Percentiles rank a stretch among this genome's conserved stretches.
These are phyloP conservation scores for Litsea cubeba DNA, from an alignment of 164 flowering plant species.

Conservation along the genomic window DNA sequence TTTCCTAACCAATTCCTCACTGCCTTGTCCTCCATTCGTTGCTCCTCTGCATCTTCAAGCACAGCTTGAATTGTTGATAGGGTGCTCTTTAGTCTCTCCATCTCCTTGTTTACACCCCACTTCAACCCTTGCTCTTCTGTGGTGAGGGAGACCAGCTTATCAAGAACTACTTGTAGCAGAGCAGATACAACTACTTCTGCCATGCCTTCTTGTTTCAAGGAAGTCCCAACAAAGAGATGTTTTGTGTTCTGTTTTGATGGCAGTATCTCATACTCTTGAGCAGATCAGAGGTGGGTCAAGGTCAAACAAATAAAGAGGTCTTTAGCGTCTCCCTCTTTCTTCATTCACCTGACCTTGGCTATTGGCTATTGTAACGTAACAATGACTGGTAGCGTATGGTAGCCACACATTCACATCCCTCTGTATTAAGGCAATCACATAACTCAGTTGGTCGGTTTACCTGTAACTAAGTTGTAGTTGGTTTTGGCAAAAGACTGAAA, in stretches of 20 bases:
- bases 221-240: background rate
- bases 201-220: background rate
- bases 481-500: no score
- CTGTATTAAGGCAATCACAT: no score
- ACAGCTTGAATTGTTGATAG: background rate
- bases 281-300: background rate
- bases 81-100: background rate
- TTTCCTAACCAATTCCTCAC: conserved; percentile 1
- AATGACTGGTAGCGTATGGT: no score
- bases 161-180: background rate
- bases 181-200: background rate
- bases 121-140: background rate
- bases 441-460: no score
- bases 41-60: conserved; percentile 10
- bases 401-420: no score
- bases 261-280: background rate
- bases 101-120: background rate
- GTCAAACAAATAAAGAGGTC: no score
- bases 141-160: background rate
- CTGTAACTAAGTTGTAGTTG: no score
- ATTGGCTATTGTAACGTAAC: no score
- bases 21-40: background rate
- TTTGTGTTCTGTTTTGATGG: background rate
- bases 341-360: no score
- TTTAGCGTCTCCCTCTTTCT: no score